These are phyloP conservation scores for Trichophyton simii DNA, from an alignment of 2,329 filamentous ascomycete species.

Conservation along the genomic window DNA sequence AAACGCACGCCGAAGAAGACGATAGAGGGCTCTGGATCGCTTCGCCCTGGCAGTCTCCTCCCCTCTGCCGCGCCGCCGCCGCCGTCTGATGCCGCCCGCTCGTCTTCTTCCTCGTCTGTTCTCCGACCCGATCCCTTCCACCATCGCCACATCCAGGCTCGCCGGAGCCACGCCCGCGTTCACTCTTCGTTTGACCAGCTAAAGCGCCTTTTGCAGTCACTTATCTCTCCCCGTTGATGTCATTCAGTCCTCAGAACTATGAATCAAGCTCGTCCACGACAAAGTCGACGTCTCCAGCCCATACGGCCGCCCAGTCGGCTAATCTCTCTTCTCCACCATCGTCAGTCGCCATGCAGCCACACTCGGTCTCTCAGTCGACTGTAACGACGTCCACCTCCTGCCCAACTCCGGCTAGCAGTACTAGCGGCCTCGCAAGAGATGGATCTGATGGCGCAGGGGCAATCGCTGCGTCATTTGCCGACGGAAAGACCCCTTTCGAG, in stretches of 20 bases:
- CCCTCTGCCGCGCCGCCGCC: background rate
- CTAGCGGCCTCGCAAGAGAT: conserved; percentile 27
- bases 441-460: conserved; percentile 15
- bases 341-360: conserved; percentile 32
- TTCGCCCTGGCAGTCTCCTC: background rate
- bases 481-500: conserved; percentile 4
- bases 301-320: conserved; percentile 31
- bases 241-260: conserved; percentile 38
- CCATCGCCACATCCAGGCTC: conserved; percentile 4
- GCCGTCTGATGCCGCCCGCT: conserved; percentile 1
- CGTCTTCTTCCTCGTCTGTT: background rate
- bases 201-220: conserved; percentile 6
- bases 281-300: conserved; percentile 33
- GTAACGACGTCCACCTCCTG: conserved; percentile 31
- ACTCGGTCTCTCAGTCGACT: conserved; percentile 30
- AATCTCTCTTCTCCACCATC: conserved; percentile 31
- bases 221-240: conserved; percentile 37
- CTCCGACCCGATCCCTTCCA: background rate
- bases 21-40: background rate
- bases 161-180: conserved; percentile 3
- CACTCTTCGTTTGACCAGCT: conserved; percentile 9
- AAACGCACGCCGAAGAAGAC: background rate
- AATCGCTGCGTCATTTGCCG: conserved; percentile 9
- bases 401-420: conserved; percentile 36
- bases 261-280: conserved; percentile 33